phyloP scores from a whole-genome alignment of 2,329 filamentous ascomycete genomes.

The Didymella keratinophila region DNA sequence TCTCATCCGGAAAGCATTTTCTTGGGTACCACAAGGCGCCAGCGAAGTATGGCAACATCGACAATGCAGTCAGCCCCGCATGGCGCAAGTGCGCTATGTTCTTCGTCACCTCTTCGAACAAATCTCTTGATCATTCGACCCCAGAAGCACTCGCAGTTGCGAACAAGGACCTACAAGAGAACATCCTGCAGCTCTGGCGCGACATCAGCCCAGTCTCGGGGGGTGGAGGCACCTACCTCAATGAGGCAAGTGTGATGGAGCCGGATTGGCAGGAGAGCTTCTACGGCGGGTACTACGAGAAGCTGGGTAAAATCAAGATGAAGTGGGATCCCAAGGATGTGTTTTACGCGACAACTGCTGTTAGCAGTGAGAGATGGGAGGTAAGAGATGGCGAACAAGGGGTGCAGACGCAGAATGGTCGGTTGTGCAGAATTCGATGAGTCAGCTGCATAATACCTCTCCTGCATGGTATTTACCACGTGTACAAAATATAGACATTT shows the following conservation, averaged over 20 bases:
- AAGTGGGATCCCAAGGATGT: constrained; percentile 33
- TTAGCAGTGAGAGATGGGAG: constrained; percentile 32
- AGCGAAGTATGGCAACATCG: constrained; percentile 21
- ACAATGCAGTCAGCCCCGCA: constrained; percentile 32
- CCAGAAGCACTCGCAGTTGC: neutral
- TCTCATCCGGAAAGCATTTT: constrained; percentile 21
- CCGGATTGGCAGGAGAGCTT: constrained; percentile 35
- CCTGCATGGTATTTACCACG: neutral
- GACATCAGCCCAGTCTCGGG: neutral
- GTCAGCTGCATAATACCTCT: neutral
- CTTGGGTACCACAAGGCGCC: constrained; percentile 31
- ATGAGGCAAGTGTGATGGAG: constrained; percentile 34
- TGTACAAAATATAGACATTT: neutral
- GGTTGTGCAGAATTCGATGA: neutral
- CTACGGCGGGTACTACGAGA: constrained; percentile 34
- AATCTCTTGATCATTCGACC: constrained; percentile 1
- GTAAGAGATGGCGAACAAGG: neutral
- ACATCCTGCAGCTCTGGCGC: constrained; percentile 5
- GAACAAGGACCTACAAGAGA: constrained; percentile 3
- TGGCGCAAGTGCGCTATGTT: constrained; percentile 32
- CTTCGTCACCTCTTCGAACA: constrained; percentile 21
- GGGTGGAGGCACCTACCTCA: constrained; percentile 24
- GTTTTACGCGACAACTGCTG: constrained; percentile 31
- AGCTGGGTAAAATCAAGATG: constrained; percentile 29
- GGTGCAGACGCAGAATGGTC: constrained; percentile 5